A percentile compares a stretch with the other conserved stretches of the same genome.
phyloP scores from a whole-genome alignment of 2,329 filamentous ascomycete species.

The Xylariaceae sp. region DNA sequence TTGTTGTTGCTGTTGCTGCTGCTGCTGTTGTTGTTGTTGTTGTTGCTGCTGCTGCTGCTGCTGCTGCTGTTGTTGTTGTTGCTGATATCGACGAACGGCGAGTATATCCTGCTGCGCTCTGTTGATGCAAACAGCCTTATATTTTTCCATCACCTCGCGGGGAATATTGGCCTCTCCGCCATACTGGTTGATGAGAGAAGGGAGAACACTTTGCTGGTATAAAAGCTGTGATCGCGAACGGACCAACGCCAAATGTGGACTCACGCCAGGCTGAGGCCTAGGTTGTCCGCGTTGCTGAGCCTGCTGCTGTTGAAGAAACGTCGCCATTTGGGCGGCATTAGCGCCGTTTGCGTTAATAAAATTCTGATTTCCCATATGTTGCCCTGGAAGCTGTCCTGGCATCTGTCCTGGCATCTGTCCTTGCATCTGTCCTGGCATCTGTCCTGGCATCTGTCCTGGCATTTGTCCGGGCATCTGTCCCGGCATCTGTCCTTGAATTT shows the following conservation, averaged over 20 bases:
- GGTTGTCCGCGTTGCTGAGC: constrained; percentile 16
- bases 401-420: constrained; percentile 33
- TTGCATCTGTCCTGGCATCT: constrained; percentile 32
- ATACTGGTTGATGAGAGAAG: constrained; percentile 33
- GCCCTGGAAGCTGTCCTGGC: constrained; percentile 33
- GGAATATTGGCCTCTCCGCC: constrained; percentile 44
- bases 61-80: constrained; percentile 6
- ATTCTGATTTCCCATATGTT: constrained; percentile 39
- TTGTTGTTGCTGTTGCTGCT: constrained; percentile 24
- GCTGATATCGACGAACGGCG: constrained; percentile 17
- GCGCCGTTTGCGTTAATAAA: constrained; percentile 38
- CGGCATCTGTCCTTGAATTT: constrained; percentile 29
- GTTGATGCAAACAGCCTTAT: constrained; percentile 39
- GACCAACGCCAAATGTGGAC: constrained; percentile 21
- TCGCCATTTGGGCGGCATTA: constrained; percentile 30
- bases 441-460: constrained; percentile 28
- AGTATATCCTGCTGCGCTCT: constrained; percentile 34
- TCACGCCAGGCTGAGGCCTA: constrained; percentile 1
- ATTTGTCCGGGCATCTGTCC: constrained; percentile 35
- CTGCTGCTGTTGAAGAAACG: constrained; percentile 27
- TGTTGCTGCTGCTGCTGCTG: constrained; percentile 11
- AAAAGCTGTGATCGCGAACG: constrained; percentile 27
- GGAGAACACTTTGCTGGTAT: no score
- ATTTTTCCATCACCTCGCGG: constrained; percentile 39
- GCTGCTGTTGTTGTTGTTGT: constrained; percentile 10